Evolutionary conservation across 352 stramenopile species (phyloP), one percentile per base, ranked within the genome.

Genomic region (Globisporangium viniferum): DNA sequence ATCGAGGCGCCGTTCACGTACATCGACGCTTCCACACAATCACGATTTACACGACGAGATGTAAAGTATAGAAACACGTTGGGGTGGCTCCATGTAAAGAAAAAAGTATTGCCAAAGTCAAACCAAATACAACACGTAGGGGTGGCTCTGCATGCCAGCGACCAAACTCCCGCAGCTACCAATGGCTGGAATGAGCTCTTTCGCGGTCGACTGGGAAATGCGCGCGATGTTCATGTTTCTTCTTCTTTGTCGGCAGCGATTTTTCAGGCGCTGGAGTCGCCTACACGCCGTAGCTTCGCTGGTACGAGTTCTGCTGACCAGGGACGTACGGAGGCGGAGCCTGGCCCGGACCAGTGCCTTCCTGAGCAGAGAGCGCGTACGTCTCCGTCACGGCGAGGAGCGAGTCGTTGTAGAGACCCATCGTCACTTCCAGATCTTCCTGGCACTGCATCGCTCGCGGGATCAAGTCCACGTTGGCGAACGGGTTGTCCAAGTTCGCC

Each of bases 281-380:
- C 79, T 91, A 95, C 36, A 90, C 86, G 64, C 88, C 85, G 68
- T 93, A 95, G 76, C 85, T 93, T 62, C 86, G 86, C 76, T 95
- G 88, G 76, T 95, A 95, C 75, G 86, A 94, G 77, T 93, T 94
- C 73, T 93, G 86, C 77, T 95, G 88, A n/a, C 88, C 88, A 46
- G 88, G 88, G 48, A 95, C 88, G 73, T 94, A 95, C 44, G 88
- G 88, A 59, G 88, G 81, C 18, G 88, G 88, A 46, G 87, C 82
- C 59, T 89, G 76, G 61, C 80, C 73, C n/a, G 59, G 27, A 33
- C 75, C 73, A 5, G 80, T 79, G 8, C 78, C 77, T 48, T 91
- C 86, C 70, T 92, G 78, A 33, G 84, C 86, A 35, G 88, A 93
- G 14, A 95, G 69, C 63, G 86, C 86, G 63, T 94, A 95, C 67